These are phyloP conservation scores for Aspergillus sp. DNA, from an alignment of 2,329 filamentous ascomycete species.

Conservation along the genomic window DNA sequence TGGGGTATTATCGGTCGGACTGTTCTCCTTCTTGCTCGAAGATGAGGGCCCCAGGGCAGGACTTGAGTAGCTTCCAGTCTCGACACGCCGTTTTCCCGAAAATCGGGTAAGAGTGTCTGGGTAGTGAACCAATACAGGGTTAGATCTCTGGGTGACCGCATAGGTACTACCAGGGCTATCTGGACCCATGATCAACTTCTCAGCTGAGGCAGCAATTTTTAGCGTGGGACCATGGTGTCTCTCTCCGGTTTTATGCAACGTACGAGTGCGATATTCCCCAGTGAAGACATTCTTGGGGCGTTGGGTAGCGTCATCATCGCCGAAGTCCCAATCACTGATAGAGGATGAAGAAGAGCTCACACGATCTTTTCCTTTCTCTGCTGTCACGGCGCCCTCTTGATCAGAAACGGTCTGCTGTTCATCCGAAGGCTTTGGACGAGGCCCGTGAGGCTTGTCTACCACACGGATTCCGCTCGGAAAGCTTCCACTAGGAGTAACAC, in stretches of 20 bases:
- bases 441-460: slow-evolving; percentile 9
- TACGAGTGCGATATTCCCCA: slow-evolving; percentile 22
- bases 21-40: background rate
- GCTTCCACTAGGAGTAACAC: background rate
- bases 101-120: background rate
- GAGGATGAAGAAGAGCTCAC: slow-evolving; percentile 9
- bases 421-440: slow-evolving; percentile 6
- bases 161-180: background rate
- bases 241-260: slow-evolving; percentile 5
- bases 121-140: background rate
- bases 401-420: background rate
- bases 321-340: slow-evolving; percentile 14
- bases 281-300: slow-evolving; percentile 18
- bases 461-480: slow-evolving; percentile 6
- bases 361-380: background rate
- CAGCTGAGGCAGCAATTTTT: slow-evolving; percentile 26
- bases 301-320: slow-evolving; percentile 29
- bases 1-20: background rate
- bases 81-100: background rate
- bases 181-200: slow-evolving; percentile 26
- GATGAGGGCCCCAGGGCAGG: background rate
- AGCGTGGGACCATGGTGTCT: slow-evolving; percentile 22
- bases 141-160: slow-evolving; percentile 2
- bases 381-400: background rate
- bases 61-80: background rate